Evolutionary conservation across 2,329 filamentous ascomycete species (phyloP), one percentile per base, ranked within the genome.

Genomic region (Catunica adiposa): DNA sequence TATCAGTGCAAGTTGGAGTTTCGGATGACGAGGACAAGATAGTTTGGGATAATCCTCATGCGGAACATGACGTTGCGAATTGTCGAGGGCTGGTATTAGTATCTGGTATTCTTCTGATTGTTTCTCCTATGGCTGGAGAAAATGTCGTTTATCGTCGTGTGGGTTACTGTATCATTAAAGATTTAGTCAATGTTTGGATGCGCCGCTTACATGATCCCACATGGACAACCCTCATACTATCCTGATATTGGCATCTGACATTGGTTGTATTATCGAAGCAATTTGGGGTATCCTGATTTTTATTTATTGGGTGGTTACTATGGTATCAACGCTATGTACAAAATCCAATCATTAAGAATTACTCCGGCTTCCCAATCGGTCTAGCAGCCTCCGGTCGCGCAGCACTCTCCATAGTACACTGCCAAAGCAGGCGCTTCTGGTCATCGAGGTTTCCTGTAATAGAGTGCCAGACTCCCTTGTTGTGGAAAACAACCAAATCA

Each of bases 401-500:
- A 6, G 53, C 56, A 50, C 60, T 60, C 15, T 59, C 56, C 63
- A 64, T 64, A 3, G 60, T 64, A 40, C 61, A 62, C 55, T 67
- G 65, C 64, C 65, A 66, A 56, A 66, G 55, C 51, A 66, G 26
- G 23, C 65, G 62, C 57, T 63, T 62, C 14, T 56, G 44, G 6
- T 56, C 54, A 11, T 61, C 60, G 20, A 60, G 47, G 4, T 59
- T 56, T 0, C 66, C 65, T 6, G 64, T 64, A 48, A 67, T 66
- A 38, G 60, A 63, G 54, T 67, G 66, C 62, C 63, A 61, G 6
- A 66, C 65, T 0, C 65, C 65, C 34, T 63, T 59, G 55, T 67
- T 67, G 56, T 66, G 64, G 55, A 65, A 65, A 22, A 66, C 63
- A 1, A 66, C 64, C 7, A 66, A 52, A 54, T 65, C 64, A 11